A percentile compares a stretch with the other conserved stretches of the same genome.
Evolutionary conservation across 768 basidiomycete genomes (phyloP).

Genomic region (Lyophyllum decastes): DNA sequence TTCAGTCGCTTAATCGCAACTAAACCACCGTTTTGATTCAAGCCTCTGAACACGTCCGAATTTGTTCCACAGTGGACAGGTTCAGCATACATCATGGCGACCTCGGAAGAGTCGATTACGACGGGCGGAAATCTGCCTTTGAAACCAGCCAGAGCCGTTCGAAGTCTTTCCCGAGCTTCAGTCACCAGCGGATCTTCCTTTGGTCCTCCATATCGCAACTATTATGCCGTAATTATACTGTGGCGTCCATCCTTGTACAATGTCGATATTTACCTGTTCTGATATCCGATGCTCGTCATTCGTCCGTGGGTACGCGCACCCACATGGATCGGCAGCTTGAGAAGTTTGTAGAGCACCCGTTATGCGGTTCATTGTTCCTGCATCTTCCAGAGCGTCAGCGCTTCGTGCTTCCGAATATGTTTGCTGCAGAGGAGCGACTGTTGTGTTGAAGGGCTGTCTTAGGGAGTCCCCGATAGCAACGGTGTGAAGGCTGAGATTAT

Average conservation of each 20-base stretch:
- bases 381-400: background rate
- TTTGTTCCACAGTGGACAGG: background rate
- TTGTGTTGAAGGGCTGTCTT: too few relatives aligned
- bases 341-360: background rate
- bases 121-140: background rate
- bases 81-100: background rate
- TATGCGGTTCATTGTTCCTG: background rate
- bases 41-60: background rate
- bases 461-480: too few relatives aligned
- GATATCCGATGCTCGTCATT: too few relatives aligned
- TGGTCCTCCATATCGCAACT: too few relatives aligned
- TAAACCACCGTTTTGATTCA: background rate
- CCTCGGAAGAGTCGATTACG: background rate
- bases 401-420: too few relatives aligned
- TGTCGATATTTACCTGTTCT: too few relatives aligned
- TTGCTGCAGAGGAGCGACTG: too few relatives aligned
- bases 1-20: constrained; percentile 1
- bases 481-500: too few relatives aligned
- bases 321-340: background rate
- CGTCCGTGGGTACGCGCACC: too few relatives aligned
- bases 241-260: too few relatives aligned
- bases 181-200: background rate
- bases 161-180: background rate
- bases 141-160: background rate
- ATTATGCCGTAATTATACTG: too few relatives aligned